A percentile compares a stretch with the other conserved stretches of the same genome.
phyloP scores from a whole-genome alignment of 805 yeast species.

The Saturnispora silvae region DNA sequence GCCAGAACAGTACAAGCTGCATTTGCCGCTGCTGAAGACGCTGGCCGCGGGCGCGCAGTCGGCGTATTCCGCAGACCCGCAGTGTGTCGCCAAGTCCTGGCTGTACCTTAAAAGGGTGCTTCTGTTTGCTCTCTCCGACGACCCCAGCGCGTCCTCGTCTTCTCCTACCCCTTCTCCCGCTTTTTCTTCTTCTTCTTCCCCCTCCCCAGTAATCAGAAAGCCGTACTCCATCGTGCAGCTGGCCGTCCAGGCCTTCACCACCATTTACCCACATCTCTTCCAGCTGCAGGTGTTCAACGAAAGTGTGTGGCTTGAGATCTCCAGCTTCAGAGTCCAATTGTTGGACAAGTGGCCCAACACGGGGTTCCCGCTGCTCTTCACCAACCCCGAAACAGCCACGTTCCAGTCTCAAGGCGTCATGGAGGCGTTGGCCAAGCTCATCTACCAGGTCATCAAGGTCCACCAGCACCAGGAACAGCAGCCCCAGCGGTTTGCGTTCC shows the following conservation, averaged over 20 bases:
- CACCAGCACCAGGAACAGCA: constrained; percentile 24
- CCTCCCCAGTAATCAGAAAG: background rate
- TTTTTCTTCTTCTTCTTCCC: background rate
- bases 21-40: too few relatives aligned
- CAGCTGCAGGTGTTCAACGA: background rate
- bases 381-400: constrained; percentile 39
- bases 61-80: too few relatives aligned
- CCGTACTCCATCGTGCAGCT: constrained; percentile 1
- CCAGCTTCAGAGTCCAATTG: constrained; percentile 45
- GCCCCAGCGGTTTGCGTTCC: constrained; percentile 29
- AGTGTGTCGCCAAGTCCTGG: too few relatives aligned
- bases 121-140: too few relatives aligned
- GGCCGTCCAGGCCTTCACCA: constrained; percentile 4
- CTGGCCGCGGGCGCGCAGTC: too few relatives aligned
- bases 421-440: constrained; percentile 64
- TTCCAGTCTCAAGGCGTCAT: constrained; percentile 46
- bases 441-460: constrained; percentile 45
- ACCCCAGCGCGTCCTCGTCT: too few relatives aligned
- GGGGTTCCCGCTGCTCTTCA: constrained; percentile 40
- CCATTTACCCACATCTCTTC: background rate
- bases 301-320: constrained; percentile 3
- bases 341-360: constrained; percentile 49
- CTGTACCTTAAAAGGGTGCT: too few relatives aligned
- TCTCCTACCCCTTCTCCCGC: too few relatives aligned
- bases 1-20: too few relatives aligned